Evolutionary conservation across 306 rosid species (phyloP), one percentile per base, ranked within the genome.

Genomic region (Hippophae gyantsensis): DNA sequence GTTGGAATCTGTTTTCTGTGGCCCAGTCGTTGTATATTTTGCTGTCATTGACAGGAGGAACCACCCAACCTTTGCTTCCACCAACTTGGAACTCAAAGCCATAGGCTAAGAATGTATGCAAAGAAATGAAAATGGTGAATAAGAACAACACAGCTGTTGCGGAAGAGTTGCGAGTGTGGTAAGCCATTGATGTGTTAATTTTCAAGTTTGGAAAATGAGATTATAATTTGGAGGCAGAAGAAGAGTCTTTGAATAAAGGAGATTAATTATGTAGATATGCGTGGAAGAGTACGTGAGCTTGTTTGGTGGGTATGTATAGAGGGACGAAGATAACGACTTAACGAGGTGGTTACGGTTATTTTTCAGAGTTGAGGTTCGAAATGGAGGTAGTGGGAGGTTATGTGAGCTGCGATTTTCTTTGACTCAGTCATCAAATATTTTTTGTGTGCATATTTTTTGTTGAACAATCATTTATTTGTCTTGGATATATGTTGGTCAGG

Each of bases 21-120:
- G 98, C 96, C 98, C 98, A 92, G 7, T 68, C 73, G 56, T 81
- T 85, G 83, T 74, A 87, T 75, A 71, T 38, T 56, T 78, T 60
- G 69, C 66, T 83, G 75, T 81, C 84, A 56, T 87, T 87, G 38
- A 78, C 11, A 1, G 84, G 79, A 10, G 98, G 96, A 10, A 92
- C 89, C 7, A 72, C 61, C 98, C 96, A 92, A 11, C 87, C 95
- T 48, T 73, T 62, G 44, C 58, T 13, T 64, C 74, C 95, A 47
- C 96, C 98, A 5, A 85, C 98, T 73, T 81, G 79, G 79, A 78
- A 92, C 72, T 87, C 89, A 3, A 68, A 65, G 48, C 82, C 75
- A 44, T 68, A 70, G 23, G 69, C 82, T 27, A 63, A 26, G 65
- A 56, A 54, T 26, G 14, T 25, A 2, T 60, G 59, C 5, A 64